Conservation (phyloP, 2,329 filamentous ascomycete genomes). For the Cucurbitaria berberidis region DNA sequence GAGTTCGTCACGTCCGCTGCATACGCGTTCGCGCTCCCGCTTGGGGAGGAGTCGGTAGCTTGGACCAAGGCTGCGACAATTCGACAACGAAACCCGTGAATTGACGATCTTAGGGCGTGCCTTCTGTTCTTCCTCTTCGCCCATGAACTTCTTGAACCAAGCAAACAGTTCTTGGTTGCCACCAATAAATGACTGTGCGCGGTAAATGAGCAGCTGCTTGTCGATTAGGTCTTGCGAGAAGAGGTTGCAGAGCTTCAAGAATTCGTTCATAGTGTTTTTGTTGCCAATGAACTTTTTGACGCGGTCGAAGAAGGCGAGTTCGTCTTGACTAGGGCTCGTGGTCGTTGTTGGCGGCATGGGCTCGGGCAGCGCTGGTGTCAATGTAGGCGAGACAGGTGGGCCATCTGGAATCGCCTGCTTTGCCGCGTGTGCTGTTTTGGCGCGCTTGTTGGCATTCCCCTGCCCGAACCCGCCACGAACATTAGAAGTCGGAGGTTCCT, state of each 20-base stretch:
- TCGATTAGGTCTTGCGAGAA: constrained; percentile 94
- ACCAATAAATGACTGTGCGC: constrained; percentile 84
- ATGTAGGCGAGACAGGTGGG: constrained; percentile 76
- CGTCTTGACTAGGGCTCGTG: constrained; percentile 78
- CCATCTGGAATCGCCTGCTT: constrained; percentile 65
- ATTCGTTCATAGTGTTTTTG: constrained; percentile 90
- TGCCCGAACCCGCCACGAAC: constrained; percentile 39
- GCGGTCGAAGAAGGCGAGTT: constrained; percentile 92
- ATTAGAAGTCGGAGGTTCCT: constrained; percentile 44
- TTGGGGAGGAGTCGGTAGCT: constrained; percentile 94
- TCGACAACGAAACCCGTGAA: constrained; percentile 88
- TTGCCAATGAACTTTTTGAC: constrained; percentile 97
- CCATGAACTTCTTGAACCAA: constrained; percentile 86
- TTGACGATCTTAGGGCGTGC: constrained; percentile 69
- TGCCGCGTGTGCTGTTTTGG: constrained; percentile 70
- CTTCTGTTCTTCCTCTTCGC: constrained; percentile 68
- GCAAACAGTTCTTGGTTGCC: constrained; percentile 86
- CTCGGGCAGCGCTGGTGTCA: constrained; percentile 87
- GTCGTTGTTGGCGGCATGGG: constrained; percentile 79
- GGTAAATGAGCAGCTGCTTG: constrained; percentile 78
- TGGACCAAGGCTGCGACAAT: constrained; percentile 92
- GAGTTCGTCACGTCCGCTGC: constrained; percentile 92
- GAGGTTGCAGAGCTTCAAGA: constrained; percentile 94
- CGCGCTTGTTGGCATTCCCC: constrained; percentile 60
- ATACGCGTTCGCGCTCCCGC: constrained; percentile 86